A percentile compares a stretch with the other conserved stretches of the same genome.
Evolutionary conservation across 257 asterid species (phyloP).

Genomic region (Scutellaria barbata): DNA sequence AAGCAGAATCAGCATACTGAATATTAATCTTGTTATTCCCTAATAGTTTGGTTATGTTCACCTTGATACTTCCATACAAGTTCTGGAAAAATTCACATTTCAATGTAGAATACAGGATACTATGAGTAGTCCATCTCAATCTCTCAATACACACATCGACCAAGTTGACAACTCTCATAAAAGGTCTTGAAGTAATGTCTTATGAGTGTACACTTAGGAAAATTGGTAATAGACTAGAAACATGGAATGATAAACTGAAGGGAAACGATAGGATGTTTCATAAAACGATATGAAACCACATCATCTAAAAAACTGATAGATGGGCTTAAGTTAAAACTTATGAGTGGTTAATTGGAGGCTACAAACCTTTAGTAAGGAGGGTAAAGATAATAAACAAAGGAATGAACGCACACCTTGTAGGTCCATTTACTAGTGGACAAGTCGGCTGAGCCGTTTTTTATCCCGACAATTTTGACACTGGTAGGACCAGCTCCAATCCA

Average conservation of each 20-base stretch:
- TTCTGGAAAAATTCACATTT: conserved; percentile 5
- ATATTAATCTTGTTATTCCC: background rate
- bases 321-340: background rate
- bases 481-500: conserved; percentile 90
- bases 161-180: background rate
- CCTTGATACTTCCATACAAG: conserved; percentile 6
- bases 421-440: conserved; percentile 71
- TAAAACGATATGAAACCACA: conserved; percentile 18
- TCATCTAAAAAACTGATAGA: conserved; percentile 11
- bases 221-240: background rate
- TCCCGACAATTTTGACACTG: conserved; percentile 68
- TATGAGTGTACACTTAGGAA: background rate
- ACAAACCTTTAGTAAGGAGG: conserved; percentile 13
- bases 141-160: background rate
- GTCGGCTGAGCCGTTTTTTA: conserved; percentile 65
- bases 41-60: background rate
- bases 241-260: background rate
- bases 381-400: conserved; percentile 10
- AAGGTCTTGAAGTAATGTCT: background rate
- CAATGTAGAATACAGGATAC: background rate
- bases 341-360: background rate
- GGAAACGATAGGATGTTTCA: background rate
- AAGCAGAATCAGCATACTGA: background rate
- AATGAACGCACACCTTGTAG: conserved; percentile 60
- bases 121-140: background rate